Evolutionary conservation across 106 monocot species (phyloP).

Genomic region (Dendrobium officinale): DNA sequence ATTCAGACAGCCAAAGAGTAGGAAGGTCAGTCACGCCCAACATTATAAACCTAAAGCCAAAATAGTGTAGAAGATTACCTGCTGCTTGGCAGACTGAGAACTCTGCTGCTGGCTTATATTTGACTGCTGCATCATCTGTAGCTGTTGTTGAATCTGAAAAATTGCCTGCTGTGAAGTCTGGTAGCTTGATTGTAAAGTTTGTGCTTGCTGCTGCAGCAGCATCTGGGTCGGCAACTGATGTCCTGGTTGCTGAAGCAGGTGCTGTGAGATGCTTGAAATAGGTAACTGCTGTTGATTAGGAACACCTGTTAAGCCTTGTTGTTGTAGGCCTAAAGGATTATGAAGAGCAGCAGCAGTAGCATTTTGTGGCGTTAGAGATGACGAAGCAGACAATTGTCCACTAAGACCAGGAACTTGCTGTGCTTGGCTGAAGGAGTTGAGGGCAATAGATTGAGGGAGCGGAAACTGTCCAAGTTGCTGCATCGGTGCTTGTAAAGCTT

Average conservation of each 20-base stretch:
- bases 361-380: conserved; percentile 42
- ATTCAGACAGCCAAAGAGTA: not conserved
- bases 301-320: conserved; percentile 22
- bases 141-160: conserved; percentile 76
- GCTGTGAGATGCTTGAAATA: conserved; percentile 29
- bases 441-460: conserved; percentile 40
- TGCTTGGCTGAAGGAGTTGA: conserved; percentile 35
- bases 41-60: not conserved
- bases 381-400: conserved; percentile 40
- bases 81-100: conserved; percentile 52
- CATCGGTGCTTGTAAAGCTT: conserved; percentile 34
- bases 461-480: conserved; percentile 56
- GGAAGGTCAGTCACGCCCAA: not conserved
- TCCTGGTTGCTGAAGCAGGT: conserved; percentile 55
- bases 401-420: conserved; percentile 41
- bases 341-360: conserved; percentile 25
- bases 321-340: conserved; percentile 28
- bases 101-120: conserved; percentile 49
- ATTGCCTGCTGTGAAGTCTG: conserved; percentile 85
- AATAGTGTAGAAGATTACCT: conserved; percentile 33
- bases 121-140: conserved; percentile 78
- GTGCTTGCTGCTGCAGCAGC: conserved; percentile 74
- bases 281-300: conserved; percentile 56
- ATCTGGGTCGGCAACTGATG: conserved; percentile 65
- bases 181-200: conserved; percentile 72